Percentiles rank a stretch among this genome's conserved stretches.
Evolutionary conservation across 106 monocot genomes (phyloP).

Genomic region (Dendrobium huoshanense): DNA sequence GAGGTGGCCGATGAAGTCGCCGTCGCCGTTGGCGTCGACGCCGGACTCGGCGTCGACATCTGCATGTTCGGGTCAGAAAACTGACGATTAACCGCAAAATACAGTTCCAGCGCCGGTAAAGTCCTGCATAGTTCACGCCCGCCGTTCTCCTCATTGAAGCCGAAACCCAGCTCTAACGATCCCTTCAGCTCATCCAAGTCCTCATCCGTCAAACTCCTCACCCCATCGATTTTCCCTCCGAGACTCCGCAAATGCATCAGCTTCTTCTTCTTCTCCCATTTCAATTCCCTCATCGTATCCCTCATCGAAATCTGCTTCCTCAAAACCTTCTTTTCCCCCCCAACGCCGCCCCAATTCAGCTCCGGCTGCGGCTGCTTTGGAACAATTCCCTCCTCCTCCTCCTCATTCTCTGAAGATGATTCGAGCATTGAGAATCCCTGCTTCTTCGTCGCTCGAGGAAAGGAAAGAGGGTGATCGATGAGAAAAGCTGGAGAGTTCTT

Average conservation of each 20-base stretch:
- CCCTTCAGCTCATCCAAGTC: slow-evolving; percentile 77
- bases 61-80: slow-evolving; percentile 45
- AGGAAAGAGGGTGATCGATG: neutral
- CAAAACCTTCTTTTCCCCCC: slow-evolving; percentile 3
- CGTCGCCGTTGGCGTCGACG: slow-evolving; percentile 30
- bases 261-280: slow-evolving; percentile 59
- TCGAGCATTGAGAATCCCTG: neutral
- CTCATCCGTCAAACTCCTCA: slow-evolving; percentile 67
- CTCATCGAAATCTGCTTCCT: slow-evolving; percentile 69
- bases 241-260: slow-evolving; percentile 20
- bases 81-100: slow-evolving; percentile 81
- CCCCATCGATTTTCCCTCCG: neutral
- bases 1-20: slow-evolving; percentile 4
- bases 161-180: slow-evolving; percentile 72
- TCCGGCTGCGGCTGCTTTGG: neutral
- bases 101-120: slow-evolving; percentile 70
- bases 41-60: slow-evolving; percentile 32
- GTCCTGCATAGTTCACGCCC: slow-evolving; percentile 49
- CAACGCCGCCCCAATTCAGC: neutral
- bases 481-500: neutral
- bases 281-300: slow-evolving; percentile 61
- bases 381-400: neutral
- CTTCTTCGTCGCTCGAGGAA: neutral
- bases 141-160: slow-evolving; percentile 70
- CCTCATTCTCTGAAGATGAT: slow-evolving; percentile 11